Evolutionary conservation across 2,329 filamentous ascomycete genomes (phyloP), one percentile per base, ranked within the genome.

Genomic region (Nannizzia gypsea): DNA sequence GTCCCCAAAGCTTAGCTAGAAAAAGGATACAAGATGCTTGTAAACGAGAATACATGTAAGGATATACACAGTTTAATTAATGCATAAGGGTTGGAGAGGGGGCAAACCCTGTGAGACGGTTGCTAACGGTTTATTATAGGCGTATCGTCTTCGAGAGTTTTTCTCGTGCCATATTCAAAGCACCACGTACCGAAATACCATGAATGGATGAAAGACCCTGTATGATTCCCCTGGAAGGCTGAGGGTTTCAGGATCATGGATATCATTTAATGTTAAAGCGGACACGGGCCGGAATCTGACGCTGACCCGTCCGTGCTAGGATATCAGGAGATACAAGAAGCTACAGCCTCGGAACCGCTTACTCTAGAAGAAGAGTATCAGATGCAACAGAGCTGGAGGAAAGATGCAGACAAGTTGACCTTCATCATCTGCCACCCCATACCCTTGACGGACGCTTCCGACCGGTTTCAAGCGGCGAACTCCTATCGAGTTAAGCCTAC

Each of bases 341-440:
- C 88, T 59, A 97, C 92, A 0, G 90, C 92, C 0, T 96, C 91
- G 0, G 90, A 96, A 63, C 88, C 86, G 0, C 80, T 97, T 57
- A 85, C 82, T 0, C 77, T 96, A 0, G 78, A 83, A 0, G 87
- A 96, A 69, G 92, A 97, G 77, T 90, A 93, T 72, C 82, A 83
- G 56, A 97, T 96, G 85, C 92, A 96, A 72, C 75, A 76, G n/a
- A 89, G 85, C 64, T 97, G 92, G 92, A 85, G 90, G 40, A 76
- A 76, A 20, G 88, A 93, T 46, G 73, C 76, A 26, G 91, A 97
- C 74, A 97, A 97, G 75, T 73, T 97, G 63, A 97, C 92, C 0
- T 97, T 96, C 67, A 96, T 97, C 70, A 74, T 88, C 59, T 96
- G 90, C 69, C 75, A 78, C 8, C 80, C 83, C 0, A 62, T 70